phyloP scores from a whole-genome alignment of 352 stramenopile genomes.

The Peronospora tabacina region DNA sequence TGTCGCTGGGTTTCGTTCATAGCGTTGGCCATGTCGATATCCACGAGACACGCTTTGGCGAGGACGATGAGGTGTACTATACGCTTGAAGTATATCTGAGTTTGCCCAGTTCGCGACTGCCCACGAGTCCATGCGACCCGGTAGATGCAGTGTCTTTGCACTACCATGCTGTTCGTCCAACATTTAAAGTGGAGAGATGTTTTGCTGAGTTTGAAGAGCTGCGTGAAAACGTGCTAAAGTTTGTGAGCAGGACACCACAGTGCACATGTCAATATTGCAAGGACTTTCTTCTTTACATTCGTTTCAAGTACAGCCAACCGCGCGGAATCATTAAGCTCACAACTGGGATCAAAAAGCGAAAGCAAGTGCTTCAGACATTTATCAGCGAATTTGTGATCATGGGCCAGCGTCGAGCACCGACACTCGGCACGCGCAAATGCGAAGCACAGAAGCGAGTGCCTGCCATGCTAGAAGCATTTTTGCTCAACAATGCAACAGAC shows the following conservation, averaged over 20 bases:
- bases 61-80: conserved; percentile 31
- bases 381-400: conserved; percentile 36
- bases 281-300: conserved; percentile 36
- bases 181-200: conserved; percentile 38
- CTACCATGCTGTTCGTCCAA: conserved; percentile 9
- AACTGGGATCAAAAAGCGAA: conserved; percentile 26
- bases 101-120: conserved; percentile 28
- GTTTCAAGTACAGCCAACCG: conserved; percentile 33
- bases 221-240: conserved; percentile 31
- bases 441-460: conserved; percentile 33
- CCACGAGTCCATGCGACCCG: conserved; percentile 17
- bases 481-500: conserved; percentile 29
- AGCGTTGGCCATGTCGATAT: conserved; percentile 45
- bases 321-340: conserved; percentile 29
- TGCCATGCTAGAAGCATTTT: conserved; percentile 31
- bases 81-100: conserved; percentile 36
- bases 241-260: conserved; percentile 28
- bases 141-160: background rate
- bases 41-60: conserved; percentile 16
- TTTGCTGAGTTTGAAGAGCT: conserved; percentile 52
- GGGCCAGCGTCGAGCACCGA: conserved; percentile 23
- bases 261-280: conserved; percentile 35
- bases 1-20: conserved; percentile 35
- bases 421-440: conserved; percentile 24
- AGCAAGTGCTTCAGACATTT: conserved; percentile 25